Conservation (phyloP, 805 yeast species). For the Komagataella pastoris region DNA sequence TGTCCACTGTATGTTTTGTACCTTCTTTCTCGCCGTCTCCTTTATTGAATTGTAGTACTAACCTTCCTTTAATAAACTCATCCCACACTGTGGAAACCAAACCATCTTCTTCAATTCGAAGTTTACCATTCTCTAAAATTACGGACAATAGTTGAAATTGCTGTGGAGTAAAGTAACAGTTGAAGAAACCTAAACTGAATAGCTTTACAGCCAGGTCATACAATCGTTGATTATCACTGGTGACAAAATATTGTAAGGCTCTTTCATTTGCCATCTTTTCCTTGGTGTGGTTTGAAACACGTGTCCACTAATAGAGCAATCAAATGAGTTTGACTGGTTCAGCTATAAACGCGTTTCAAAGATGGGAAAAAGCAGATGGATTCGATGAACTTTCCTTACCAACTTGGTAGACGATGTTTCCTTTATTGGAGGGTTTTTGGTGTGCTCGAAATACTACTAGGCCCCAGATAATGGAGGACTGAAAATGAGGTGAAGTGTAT, state of each 20-base stretch:
- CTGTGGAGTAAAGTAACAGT: constrained; percentile 37
- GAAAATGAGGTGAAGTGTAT: neutral
- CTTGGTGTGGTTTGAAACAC: neutral
- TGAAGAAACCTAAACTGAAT: constrained; percentile 25
- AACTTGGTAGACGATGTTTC: neutral
- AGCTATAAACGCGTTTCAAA: neutral
- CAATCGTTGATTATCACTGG: constrained; percentile 14
- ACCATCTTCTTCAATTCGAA: constrained; percentile 3
- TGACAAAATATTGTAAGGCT: constrained; percentile 5
- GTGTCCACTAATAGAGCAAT: neutral
- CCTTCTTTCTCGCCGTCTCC: constrained; percentile 10
- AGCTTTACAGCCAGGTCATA: constrained; percentile 20
- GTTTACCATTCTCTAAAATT: constrained; percentile 23
- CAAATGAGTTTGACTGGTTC: neutral
- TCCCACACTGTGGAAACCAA: constrained; percentile 21
- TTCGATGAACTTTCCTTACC: neutral
- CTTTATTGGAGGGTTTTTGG: neutral
- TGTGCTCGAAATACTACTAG: neutral
- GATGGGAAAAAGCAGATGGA: neutral
- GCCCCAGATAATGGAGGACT: neutral
- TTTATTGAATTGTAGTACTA: constrained; percentile 14
- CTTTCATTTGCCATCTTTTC: neutral
- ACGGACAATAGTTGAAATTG: constrained; percentile 37
- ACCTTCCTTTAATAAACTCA: constrained; percentile 28
- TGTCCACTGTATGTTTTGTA: neutral